These are phyloP conservation scores for Annulohypoxylon maeteangense DNA, from an alignment of 495 filamentous ascomycete genomes.

Conservation along the genomic window DNA sequence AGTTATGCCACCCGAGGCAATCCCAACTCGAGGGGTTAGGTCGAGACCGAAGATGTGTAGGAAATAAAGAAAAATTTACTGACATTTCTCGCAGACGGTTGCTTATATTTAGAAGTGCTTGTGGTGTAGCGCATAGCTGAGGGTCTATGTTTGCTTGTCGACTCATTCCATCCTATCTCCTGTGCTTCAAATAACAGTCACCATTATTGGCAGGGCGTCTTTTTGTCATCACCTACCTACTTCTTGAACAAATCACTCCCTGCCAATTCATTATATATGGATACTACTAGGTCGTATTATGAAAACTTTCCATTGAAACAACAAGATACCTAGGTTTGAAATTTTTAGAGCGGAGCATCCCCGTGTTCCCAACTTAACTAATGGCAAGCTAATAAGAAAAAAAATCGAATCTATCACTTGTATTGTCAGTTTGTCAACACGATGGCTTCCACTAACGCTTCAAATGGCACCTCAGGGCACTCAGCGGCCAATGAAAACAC, in stretches of 20 bases:
- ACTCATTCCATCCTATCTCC: not conserved
- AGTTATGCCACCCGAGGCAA: not conserved
- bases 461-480: slow-evolving; percentile 18
- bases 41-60: not conserved
- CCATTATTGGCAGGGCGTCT: not conserved
- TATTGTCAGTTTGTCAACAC: not conserved
- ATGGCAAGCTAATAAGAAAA: not conserved
- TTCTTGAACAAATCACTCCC: not conserved
- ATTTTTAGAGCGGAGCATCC: not conserved
- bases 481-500: not conserved
- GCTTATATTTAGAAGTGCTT: not conserved
- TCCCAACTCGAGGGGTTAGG: not conserved
- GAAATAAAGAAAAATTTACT: not conserved
- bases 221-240: not conserved
- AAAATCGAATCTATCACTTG: not conserved
- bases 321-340: not conserved
- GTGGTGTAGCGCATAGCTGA: not conserved
- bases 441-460: slow-evolving; percentile 6
- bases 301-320: not conserved
- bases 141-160: not conserved
- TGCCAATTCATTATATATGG: not conserved
- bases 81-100: not conserved
- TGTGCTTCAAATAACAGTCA: not conserved
- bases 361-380: not conserved
- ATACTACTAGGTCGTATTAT: too few relatives aligned